phyloP scores from a whole-genome alignment of 176 grass and related monocot species.

The Carex kokanica region DNA sequence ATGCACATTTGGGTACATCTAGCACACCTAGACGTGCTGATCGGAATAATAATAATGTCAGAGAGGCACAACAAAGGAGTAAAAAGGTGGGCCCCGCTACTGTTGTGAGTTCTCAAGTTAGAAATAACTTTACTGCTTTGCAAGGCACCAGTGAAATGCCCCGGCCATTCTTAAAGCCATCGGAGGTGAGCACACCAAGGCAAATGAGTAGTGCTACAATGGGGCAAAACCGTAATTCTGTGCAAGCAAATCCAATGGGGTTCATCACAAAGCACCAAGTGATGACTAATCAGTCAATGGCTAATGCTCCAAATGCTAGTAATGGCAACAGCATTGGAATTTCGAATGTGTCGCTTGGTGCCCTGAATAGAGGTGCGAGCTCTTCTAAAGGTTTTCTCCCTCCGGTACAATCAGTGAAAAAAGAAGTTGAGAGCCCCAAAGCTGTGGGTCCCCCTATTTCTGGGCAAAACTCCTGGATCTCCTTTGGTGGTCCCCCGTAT shows the following conservation, averaged over 20 bases:
- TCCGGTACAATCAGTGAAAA: conserved; percentile 53
- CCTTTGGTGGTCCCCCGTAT: conserved; percentile 48
- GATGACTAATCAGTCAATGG: conserved; percentile 27
- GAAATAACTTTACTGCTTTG: conserved; percentile 33
- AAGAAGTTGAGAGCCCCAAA: conserved; percentile 48
- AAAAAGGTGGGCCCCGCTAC: conserved; percentile 32
- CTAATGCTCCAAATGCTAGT: conserved; percentile 36
- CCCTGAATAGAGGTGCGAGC: conserved; percentile 42
- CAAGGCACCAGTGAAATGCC: conserved; percentile 35
- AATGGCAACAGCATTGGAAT: conserved; percentile 45
- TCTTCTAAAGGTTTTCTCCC: conserved; percentile 46
- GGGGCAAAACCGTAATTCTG: conserved; percentile 43
- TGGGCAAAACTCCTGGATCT: conserved; percentile 73
- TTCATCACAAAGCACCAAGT: conserved; percentile 60
- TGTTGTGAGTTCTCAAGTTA: conserved; percentile 30
- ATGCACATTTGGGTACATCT: conserved; percentile 20
- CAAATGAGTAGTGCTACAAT: conserved; percentile 40
- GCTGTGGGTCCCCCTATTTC: conserved; percentile 32
- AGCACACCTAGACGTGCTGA: conserved; percentile 40
- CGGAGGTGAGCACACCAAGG: conserved; percentile 37
- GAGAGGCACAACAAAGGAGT: conserved; percentile 35
- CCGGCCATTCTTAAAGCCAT: conserved; percentile 55
- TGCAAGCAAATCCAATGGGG: conserved; percentile 36
- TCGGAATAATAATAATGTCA: conserved; percentile 35
- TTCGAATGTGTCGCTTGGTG: conserved; percentile 35